Base-by-base conservation (phyloP, 805 yeast species). In the Myxozyma lipomycoides region DNA sequence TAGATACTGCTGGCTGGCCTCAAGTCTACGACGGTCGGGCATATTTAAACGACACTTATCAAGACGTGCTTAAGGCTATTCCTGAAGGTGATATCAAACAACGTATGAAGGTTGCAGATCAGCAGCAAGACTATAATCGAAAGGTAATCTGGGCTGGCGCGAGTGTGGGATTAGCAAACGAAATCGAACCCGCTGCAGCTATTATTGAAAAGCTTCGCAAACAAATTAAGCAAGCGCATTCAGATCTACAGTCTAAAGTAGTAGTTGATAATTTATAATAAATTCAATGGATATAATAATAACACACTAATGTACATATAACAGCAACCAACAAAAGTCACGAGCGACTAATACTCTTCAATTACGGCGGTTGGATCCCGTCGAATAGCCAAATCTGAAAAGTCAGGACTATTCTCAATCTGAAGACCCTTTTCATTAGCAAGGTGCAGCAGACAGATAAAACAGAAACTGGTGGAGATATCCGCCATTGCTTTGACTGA, bases 371-470 rank as follows among this genome's bases (percentile, higher is more conserved):
- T 26, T 5, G 35, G 46, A 28, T 50, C 55, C 28, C 30, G 41
- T 15, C 44, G 39, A 25, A 56, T 55, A 9, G 48, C 40, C 12
- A 56, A 38, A 43, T 72, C 73, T 26, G 54, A 59, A 32, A 64
- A 70, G 21, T 67, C 64, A 4, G 70, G 77, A 7, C 70, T 76
- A 52, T 78, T 77, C 17, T 73, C 70, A 5, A 88, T 75, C 4
- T 70, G 63, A 26, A 88, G 70, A 1, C 90, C 91, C 62, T 85
- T 82, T 65, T 88, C 96, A 64, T 89, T 88, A 12, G 95, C 95
- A 58, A 88, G 71, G 68, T 88, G 96, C 32, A 88, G 69, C 61
- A 87, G 68, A 60, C 95, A 85, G 51, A 88, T 86, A 61, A 88
- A 88, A 62, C 86, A 85, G 66, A 85, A 85, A 67, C 95, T 83